Evolutionary conservation across 495 filamentous ascomycete genomes (phyloP), one percentile per base, ranked within the genome.

Genomic region (Trichoderma asperelloides): DNA sequence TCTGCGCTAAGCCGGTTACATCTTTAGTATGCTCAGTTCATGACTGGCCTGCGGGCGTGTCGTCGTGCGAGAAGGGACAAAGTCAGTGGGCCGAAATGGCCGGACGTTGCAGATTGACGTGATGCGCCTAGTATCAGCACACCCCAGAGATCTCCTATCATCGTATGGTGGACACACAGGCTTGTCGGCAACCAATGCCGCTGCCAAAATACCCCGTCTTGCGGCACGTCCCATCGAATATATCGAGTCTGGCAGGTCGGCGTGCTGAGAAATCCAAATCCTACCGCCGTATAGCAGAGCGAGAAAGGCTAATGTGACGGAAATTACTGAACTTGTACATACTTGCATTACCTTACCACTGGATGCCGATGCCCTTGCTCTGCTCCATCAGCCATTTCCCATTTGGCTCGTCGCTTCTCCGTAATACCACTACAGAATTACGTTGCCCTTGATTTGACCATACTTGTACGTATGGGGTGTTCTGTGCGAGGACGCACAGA

Each of bases 121-220:
- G 55, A 60, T 60, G 55, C 23, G 27, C 55, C 23, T 60, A 18
- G 55, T 60, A 27, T 30, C 55, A 60, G 6, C 55, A 60, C 55
- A 60, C 55, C 55, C 55, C 55, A 27, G 27, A 60, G 55, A 60
- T 60, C 55, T 60, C 23, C 9, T 60, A 60, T 30, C 27, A 60
- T 60, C 55, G 13, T 9, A 60, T 25, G 27, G 55, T 60, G 55
- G 55, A 60, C 55, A 60, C 55, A 28, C 55, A 60, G 27, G 55
- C 55, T 60, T 60, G 55, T 60, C 55, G 55, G 55, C 55, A 60
- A 30, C 55, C 23, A 60, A 60, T 60, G 55, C 55, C 55, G 55
- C 55, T 60, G 55, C 55, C 55, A 60, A 60, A 60, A 60, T 30
- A 13, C 55, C 55, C 55, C 55, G 55, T 60, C 27, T 30, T 16